These are phyloP conservation scores for Acmispon strigosus DNA, from an alignment of 306 rosid species.

Conservation along the genomic window DNA sequence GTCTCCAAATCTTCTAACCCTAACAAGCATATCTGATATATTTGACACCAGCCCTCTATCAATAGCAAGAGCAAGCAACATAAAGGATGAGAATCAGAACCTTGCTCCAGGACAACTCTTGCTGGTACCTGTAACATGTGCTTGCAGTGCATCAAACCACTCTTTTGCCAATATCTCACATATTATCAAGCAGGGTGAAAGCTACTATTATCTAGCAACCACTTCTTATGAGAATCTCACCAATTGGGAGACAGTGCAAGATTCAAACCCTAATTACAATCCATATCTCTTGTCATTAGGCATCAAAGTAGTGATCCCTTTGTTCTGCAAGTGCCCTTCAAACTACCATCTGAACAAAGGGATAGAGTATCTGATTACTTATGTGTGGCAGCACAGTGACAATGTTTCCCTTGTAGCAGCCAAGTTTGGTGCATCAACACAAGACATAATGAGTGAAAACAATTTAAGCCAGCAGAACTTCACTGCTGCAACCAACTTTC, in stretches of 20 bases:
- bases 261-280: conserved; percentile 14
- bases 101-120: conserved; percentile 46
- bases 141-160: conserved; percentile 35
- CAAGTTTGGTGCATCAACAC: conserved; percentile 36
- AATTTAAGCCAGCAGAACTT: conserved; percentile 7
- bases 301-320: conserved; percentile 40
- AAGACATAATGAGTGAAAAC: conserved; percentile 33
- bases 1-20: conserved; percentile 32
- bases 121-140: conserved; percentile 48
- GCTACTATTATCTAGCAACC: conserved; percentile 37
- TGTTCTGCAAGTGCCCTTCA: conserved; percentile 59
- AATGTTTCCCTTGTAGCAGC: conserved; percentile 28
- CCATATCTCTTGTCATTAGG: conserved; percentile 37
- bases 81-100: background rate
- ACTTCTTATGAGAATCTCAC: conserved; percentile 45
- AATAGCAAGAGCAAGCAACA: conserved; percentile 49
- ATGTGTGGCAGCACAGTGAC: conserved; percentile 53
- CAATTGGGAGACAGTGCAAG: conserved; percentile 30
- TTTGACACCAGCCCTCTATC: conserved; percentile 37
- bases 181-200: conserved; percentile 41
- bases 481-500: conserved; percentile 24
- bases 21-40: conserved; percentile 37
- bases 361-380: conserved; percentile 36
- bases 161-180: conserved; percentile 46
- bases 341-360: conserved; percentile 9